Evolutionary conservation across 352 stramenopile genomes (phyloP).

Genomic region (Phytophthora fragariaefolia): DNA sequence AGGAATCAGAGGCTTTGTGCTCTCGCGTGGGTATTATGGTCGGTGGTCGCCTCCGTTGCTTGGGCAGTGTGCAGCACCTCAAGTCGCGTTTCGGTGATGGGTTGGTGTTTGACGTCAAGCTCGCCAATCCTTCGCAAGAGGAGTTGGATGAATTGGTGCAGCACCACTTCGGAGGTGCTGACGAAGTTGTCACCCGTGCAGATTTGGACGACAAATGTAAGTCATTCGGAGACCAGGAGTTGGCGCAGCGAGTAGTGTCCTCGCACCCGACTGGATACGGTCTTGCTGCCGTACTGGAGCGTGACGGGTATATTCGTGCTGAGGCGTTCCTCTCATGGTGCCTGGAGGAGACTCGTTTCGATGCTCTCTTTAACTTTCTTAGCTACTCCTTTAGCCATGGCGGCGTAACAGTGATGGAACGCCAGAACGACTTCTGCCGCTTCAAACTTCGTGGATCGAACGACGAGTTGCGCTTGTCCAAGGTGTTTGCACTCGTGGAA

Average conservation of each 20-base stretch:
- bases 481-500: constrained; percentile 84
- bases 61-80: constrained; percentile 94
- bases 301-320: constrained; percentile 53
- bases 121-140: constrained; percentile 34
- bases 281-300: constrained; percentile 57
- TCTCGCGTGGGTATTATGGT: constrained; percentile 96
- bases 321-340: constrained; percentile 74
- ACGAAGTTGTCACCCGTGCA: constrained; percentile 46
- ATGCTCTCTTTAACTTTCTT: constrained; percentile 45
- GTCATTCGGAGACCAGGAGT: constrained; percentile 45
- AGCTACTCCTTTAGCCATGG: constrained; percentile 41
- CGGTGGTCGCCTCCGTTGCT: constrained; percentile 71
- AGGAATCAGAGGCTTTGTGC: constrained; percentile 95
- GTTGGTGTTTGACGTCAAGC: constrained; percentile 87
- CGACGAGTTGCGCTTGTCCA: constrained; percentile 54
- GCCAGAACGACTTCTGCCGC: constrained; percentile 68
- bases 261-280: constrained; percentile 74
- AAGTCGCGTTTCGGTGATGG: constrained; percentile 83
- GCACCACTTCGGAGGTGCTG: constrained; percentile 25
- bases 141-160: constrained; percentile 44
- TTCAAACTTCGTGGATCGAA: constrained; percentile 70
- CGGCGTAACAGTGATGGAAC: constrained; percentile 51
- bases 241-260: constrained; percentile 50
- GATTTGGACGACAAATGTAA: constrained; percentile 50
- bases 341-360: constrained; percentile 61